Base-by-base conservation (phyloP, 2,329 filamentous ascomycete genomes). In the Coniochaeta sp. region DNA sequence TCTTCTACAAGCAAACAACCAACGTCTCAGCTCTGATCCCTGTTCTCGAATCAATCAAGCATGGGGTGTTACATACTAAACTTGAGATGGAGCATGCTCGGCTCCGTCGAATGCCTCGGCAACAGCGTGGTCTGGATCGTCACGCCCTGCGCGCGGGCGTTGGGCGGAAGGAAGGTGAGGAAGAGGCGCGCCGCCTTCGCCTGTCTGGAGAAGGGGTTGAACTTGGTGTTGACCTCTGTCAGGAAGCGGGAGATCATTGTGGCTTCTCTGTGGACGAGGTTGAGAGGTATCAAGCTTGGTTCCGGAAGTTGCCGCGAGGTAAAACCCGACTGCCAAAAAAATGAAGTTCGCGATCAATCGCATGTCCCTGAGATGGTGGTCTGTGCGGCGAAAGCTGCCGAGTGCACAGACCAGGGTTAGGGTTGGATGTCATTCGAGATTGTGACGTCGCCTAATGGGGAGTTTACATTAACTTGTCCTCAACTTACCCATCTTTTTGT, bases 181-280 rank as follows among this genome's bases (percentile, higher is more conserved):
- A 98, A 95, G 58, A 96, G 82, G 50, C 95, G 88, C 42, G 91
- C 93, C 26, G 93, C 89, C 71, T 91, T 92, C 63, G 91, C 87
- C 72, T 83, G 81, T 26, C 83, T 77, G 30, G 87, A 89, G 83
- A 98, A 98, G 42, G 95, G 93, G 77, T 96, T 96, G 86, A 98
- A 97, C 73, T 86, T 86, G 65, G 91, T 89, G 69, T 83, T 86
- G 69, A 98, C 87, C 73, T 91, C 86, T 73, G 92, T 93, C 74
- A 96, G 84, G 79, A 91, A 95, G 72, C 88, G 87, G 62, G 90
- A 93, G 63, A 95, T 90, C 91, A 95, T 95, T 58, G 30, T 36
- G 54, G 30, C 22, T 34, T 34, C 7, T 55, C 55, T 54, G 62
- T 34, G 30, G 30, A 28, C 19, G 26, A 16, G 26, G 52, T 22